These are phyloP conservation scores for Cucurbita ficifolia DNA, from an alignment of 306 rosid species.

Conservation along the genomic window DNA sequence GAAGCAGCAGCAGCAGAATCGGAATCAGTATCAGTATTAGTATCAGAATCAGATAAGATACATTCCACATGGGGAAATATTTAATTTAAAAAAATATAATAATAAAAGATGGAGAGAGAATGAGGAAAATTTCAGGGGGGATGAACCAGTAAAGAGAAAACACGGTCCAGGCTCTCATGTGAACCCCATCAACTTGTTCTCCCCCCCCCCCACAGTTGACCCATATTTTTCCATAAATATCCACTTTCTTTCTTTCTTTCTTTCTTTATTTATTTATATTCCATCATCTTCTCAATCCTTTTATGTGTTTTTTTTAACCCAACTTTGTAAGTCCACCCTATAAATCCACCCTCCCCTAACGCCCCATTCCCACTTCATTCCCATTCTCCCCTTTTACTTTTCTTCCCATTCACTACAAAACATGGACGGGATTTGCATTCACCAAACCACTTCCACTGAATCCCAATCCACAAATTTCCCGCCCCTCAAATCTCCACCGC, in stretches of 20 bases:
- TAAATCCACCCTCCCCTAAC: background rate
- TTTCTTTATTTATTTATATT: too few species aligned
- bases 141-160: slow-evolving; percentile 42
- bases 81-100: too few species aligned
- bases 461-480: slow-evolving; percentile 13
- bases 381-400: background rate
- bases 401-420: background rate
- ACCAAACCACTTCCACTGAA: slow-evolving; percentile 60
- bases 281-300: background rate
- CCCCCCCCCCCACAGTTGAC: slow-evolving; percentile 10
- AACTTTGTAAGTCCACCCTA: slow-evolving; percentile 5
- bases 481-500: slow-evolving; percentile 14
- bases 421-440: slow-evolving; percentile 57
- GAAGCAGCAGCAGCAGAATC: background rate
- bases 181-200: slow-evolving; percentile 76
- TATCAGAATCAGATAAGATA: slow-evolving; percentile 14
- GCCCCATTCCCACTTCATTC: background rate
- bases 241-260: too few species aligned
- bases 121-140: slow-evolving; percentile 76
- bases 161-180: slow-evolving; percentile 77
- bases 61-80: background rate
- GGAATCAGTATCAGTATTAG: background rate
- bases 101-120: slow-evolving; percentile 10
- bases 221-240: background rate
- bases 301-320: background rate